A percentile compares a stretch with the other conserved stretches of the same genome.
phyloP scores from a whole-genome alignment of 2,329 filamentous ascomycete species.

The Cladosporium sp. region DNA sequence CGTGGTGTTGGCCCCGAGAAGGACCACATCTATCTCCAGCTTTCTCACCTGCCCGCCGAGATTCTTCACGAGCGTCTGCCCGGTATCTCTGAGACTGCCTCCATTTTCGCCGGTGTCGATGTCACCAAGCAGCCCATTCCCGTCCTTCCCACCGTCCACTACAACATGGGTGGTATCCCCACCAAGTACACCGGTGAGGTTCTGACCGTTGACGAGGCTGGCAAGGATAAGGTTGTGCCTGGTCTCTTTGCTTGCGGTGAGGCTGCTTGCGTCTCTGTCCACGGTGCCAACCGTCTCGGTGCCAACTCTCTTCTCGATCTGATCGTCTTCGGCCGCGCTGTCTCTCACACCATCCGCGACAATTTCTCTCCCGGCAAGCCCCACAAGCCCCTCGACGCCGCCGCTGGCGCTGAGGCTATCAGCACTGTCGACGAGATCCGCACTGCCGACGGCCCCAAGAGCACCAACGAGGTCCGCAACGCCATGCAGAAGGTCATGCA shows the following conservation, averaged over 20 bases:
- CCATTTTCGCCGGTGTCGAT: conserved; percentile 95
- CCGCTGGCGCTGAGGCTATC: conserved; percentile 85
- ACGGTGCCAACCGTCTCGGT: conserved; percentile 94
- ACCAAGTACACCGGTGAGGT: conserved; percentile 97
- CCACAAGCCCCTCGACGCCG: conserved; percentile 71
- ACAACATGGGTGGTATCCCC: conserved; percentile 99
- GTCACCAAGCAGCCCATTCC: conserved; percentile 96
- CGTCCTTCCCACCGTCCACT: conserved; percentile 93
- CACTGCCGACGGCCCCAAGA: conserved; percentile 76
- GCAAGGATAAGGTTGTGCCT: conserved; percentile 87
- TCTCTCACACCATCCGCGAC: conserved; percentile 94
- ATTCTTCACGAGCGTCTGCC: conserved; percentile 93
- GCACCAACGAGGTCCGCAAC: conserved; percentile 78
- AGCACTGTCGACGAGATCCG: conserved; percentile 78
- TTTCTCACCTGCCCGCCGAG: conserved; percentile 88
- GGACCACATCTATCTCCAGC: conserved; percentile 97
- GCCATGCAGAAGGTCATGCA: conserved; percentile 99
- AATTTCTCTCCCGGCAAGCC: conserved; percentile 79
- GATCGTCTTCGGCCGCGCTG: conserved; percentile 94
- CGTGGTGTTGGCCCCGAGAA: conserved; percentile 95
- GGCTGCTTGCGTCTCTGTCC: conserved; percentile 94
- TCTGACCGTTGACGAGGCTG: conserved; percentile 74
- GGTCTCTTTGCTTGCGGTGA: conserved; percentile 96
- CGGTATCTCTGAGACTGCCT: conserved; percentile 96
- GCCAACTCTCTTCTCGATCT: conserved; percentile 97